phyloP scores from a whole-genome alignment of 768 basidiomycete genomes.

The Fomitopsis pulvina region DNA sequence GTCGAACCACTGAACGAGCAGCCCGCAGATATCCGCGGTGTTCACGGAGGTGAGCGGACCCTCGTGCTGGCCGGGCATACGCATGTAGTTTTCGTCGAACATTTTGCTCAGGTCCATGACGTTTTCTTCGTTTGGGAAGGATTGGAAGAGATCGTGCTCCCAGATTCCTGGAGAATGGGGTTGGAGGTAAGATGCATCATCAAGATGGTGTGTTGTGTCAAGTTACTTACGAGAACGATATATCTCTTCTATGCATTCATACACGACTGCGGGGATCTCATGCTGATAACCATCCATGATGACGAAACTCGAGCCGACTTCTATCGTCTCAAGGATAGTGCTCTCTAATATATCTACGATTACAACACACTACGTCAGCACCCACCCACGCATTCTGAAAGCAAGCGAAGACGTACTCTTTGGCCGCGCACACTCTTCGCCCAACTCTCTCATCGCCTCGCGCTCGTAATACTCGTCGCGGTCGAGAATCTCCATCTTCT shows the following conservation, averaged over 20 bases:
- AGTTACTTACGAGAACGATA: slow-evolving; percentile 33
- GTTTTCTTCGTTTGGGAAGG: slow-evolving; percentile 33
- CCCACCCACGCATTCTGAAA: not conserved
- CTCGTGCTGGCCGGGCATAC: slow-evolving; percentile 16
- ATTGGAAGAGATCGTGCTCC: slow-evolving; percentile 35
- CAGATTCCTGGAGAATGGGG: slow-evolving; percentile 34
- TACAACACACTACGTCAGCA: not conserved
- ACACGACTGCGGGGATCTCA: slow-evolving; percentile 32
- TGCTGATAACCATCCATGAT: slow-evolving; percentile 32
- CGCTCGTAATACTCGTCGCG: not conserved
- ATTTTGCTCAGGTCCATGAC: slow-evolving; percentile 31
- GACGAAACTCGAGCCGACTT: slow-evolving; percentile 26
- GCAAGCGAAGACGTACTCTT: not conserved
- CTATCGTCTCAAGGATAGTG: slow-evolving; percentile 27
- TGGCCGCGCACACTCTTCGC: not conserved
- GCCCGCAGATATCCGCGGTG: slow-evolving; percentile 38
- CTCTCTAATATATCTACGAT: slow-evolving; percentile 30
- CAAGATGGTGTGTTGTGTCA: not conserved
- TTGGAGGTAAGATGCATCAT: not conserved
- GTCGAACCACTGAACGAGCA: slow-evolving; percentile 41
- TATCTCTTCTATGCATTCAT: slow-evolving; percentile 39
- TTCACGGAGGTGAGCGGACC: slow-evolving; percentile 26
- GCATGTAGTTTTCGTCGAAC: slow-evolving; percentile 20
- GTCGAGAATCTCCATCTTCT: not conserved
- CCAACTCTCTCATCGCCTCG: not conserved